A percentile compares a stretch with the other conserved stretches of the same genome.
phyloP scores from a whole-genome alignment of 176 grass and related monocot genomes.

The Zoysia japonica region DNA sequence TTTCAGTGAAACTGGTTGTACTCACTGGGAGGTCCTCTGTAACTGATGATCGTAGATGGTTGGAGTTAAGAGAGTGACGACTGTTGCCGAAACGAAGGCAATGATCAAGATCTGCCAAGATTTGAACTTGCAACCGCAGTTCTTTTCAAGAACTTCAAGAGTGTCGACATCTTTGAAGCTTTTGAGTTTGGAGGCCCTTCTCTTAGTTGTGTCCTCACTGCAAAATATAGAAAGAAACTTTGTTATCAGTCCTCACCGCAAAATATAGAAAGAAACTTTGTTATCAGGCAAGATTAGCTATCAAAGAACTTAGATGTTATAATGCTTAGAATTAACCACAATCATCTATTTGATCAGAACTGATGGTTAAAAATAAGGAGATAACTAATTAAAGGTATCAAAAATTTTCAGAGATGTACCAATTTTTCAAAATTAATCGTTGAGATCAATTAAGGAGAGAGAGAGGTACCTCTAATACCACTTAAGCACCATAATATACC shows the following conservation, averaged over 20 bases:
- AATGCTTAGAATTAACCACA: too few species aligned
- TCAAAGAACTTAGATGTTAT: neutral
- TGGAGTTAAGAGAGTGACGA: conserved; percentile 77
- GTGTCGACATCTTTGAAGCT: conserved; percentile 74
- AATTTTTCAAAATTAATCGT: too few species aligned
- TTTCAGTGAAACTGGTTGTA: conserved; percentile 17
- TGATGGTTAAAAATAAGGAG: too few species aligned
- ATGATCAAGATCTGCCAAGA: conserved; percentile 65
- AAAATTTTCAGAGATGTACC: too few species aligned
- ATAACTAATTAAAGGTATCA: too few species aligned
- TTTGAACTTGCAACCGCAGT: conserved; percentile 76
- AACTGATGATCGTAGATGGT: conserved; percentile 57
- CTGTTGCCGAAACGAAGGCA: conserved; percentile 63
- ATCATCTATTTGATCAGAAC: too few species aligned
- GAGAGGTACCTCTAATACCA: too few species aligned
- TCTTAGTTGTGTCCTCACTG: conserved; percentile 71
- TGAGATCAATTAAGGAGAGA: too few species aligned
- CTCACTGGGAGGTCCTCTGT: conserved; percentile 58
- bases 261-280: neutral
- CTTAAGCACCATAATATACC: too few species aligned
- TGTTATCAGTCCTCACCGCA: neutral
- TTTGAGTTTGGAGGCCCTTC: conserved; percentile 57
- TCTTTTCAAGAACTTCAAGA: conserved; percentile 66
- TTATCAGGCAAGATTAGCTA: conserved; percentile 25
- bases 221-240: conserved; percentile 36